A percentile compares a stretch with the other conserved stretches of the same genome.
These are phyloP conservation scores for Colletotrichum musae DNA, from an alignment of 2,329 filamentous ascomycete species.

Conservation along the genomic window DNA sequence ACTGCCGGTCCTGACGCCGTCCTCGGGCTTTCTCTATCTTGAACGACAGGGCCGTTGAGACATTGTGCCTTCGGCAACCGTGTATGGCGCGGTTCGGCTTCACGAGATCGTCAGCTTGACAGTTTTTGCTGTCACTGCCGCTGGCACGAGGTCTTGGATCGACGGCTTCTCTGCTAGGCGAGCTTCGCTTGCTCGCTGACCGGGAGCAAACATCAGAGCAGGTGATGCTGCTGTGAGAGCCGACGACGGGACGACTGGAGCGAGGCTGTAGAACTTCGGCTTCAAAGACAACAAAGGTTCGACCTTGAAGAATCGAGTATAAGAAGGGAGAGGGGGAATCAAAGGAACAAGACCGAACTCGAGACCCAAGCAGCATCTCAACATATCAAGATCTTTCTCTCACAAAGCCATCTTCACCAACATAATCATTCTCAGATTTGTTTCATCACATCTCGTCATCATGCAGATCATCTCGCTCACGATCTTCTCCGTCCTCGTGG, in stretches of 20 bases:
- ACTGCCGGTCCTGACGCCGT: background rate
- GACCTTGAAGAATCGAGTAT: background rate
- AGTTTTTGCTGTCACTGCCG: background rate
- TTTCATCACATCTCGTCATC: background rate
- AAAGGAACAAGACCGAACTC: background rate
- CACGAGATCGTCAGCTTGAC: background rate
- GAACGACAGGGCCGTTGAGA: background rate
- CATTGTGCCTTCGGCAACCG: background rate
- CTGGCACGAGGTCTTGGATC: slow-evolving; percentile 12
- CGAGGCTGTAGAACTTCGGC: background rate
- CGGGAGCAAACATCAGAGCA: slow-evolving; percentile 19
- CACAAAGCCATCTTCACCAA: background rate
- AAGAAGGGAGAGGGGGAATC: background rate
- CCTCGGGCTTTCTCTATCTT: background rate
- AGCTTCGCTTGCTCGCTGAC: background rate
- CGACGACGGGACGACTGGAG: background rate
- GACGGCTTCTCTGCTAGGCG: background rate
- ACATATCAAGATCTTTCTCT: no score
- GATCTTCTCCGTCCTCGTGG: slow-evolving; percentile 33
- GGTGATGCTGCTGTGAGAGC: slow-evolving; percentile 12
- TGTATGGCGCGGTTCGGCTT: background rate
- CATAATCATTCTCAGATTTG: background rate
- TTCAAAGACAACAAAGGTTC: background rate
- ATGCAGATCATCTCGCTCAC: slow-evolving; percentile 20
- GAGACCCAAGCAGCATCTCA: background rate